These are phyloP conservation scores for Trichoderma breve DNA, from an alignment of 2,329 filamentous ascomycete genomes.

Conservation along the genomic window DNA sequence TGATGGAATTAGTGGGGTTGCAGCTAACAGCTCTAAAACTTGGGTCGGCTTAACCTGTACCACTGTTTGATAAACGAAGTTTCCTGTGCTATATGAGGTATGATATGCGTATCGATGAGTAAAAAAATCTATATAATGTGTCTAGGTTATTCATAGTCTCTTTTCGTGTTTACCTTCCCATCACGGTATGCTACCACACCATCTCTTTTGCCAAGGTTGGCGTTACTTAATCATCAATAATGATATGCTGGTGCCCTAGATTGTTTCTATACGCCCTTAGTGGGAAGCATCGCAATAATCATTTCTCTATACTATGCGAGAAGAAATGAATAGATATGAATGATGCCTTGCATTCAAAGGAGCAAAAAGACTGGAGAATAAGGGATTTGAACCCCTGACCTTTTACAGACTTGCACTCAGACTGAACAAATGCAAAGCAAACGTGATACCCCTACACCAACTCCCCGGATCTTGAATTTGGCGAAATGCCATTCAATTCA, in stretches of 20 bases:
- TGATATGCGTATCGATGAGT: neutral
- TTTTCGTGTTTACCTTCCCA: neutral
- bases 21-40: neutral
- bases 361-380: conserved; percentile 19
- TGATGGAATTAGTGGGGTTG: conserved; percentile 17
- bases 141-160: neutral
- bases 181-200: neutral
- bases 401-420: conserved; percentile 17
- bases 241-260: neutral
- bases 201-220: neutral
- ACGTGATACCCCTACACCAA: conserved; percentile 20
- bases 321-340: neutral
- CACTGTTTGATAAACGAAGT: neutral
- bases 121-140: neutral
- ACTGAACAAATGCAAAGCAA: conserved; percentile 19
- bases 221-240: neutral
- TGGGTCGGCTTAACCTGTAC: neutral
- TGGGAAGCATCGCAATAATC: neutral
- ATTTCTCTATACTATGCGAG: neutral
- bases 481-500: neutral
- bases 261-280: neutral
- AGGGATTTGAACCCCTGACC: conserved; percentile 20
- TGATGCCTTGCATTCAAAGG: neutral
- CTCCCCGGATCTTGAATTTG: neutral
- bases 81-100: neutral